A percentile compares a stretch with the other conserved stretches of the same genome.
Evolutionary conservation across 2,329 filamentous ascomycete species (phyloP).

Genomic region (Sporothrix humicola): DNA sequence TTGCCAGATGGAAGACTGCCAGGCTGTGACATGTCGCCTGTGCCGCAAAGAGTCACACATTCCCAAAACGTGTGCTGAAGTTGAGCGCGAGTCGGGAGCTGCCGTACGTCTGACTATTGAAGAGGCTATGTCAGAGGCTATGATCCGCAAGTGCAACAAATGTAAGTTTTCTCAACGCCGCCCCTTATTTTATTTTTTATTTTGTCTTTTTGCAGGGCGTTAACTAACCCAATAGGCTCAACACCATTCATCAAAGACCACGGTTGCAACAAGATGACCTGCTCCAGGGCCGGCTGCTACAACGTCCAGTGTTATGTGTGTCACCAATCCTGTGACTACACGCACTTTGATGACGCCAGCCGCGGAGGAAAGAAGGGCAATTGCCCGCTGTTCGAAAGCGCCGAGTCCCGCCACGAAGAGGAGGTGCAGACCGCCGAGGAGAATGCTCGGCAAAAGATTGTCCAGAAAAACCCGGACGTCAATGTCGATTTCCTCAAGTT

Average conservation of each 20-base stretch:
- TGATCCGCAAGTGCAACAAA: constrained; percentile 77
- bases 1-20: constrained; percentile 71
- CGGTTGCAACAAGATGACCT: constrained; percentile 86
- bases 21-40: constrained; percentile 67
- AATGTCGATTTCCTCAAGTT: constrained; percentile 63
- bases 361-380: constrained; percentile 57
- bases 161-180: constrained; percentile 47
- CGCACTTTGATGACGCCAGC: constrained; percentile 67
- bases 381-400: constrained; percentile 72
- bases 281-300: constrained; percentile 58
- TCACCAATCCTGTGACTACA: constrained; percentile 68
- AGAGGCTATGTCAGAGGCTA: constrained; percentile 80
- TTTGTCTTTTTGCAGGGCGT: background rate
- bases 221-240: constrained; percentile 52
- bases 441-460: constrained; percentile 60
- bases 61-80: constrained; percentile 73
- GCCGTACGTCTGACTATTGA: constrained; percentile 72
- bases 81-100: constrained; percentile 62
- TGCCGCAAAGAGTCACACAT: constrained; percentile 74
- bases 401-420: constrained; percentile 63
- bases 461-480: constrained; percentile 66
- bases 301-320: constrained; percentile 74
- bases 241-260: constrained; percentile 77
- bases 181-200: background rate
- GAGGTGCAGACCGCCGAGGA: constrained; percentile 69